Evolutionary conservation across 306 rosid genomes (phyloP), one percentile per base, ranked within the genome.

Genomic region (Citrullus amarus): DNA sequence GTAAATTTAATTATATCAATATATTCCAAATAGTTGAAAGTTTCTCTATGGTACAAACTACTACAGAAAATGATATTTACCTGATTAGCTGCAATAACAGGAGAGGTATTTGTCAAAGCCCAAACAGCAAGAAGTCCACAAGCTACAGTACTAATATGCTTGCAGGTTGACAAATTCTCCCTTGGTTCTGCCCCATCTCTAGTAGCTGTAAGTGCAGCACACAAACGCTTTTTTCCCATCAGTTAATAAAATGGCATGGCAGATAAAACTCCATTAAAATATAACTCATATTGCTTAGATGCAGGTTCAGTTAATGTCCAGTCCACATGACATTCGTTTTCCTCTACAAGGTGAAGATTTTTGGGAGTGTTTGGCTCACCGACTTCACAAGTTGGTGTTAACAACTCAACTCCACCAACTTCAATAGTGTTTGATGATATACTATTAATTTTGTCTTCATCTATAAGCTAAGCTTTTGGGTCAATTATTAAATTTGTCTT

Each of bases 111-210:
- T 78, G 88, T 58, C 65, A 92, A 79, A 58, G 93, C 76, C 78
- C 90, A 92, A 85, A 85, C 96, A 68, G 96, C 97, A 46, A 95
- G 92, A 86, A 92, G 18, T 30, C 98, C 93, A 83, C 91, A 95
- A 51, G 97, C 91, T 79, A 85, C 90, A 46, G 81, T 85, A 78
- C 86, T 88, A 58, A 92, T 53, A 78, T 78, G 86, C 16, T 83
- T 86, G 78, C 81, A 73, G 25, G 68, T 80, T 77, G 84, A 66
- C 39, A 83, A 81, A 18, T 50, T 82, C 58, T 80, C 83, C 71
- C 82, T 86, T 25, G 44, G 20, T 59, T 84, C 90, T 34, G 87
- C 63, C 79, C 82, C 90, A 79, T 86, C 85, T 41, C 83, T 87
- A 28, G 80, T 81, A 83, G 70, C 86, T 80, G 84, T 60, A 78